Base-by-base conservation (phyloP, 1,284 basidiomycete genomes). In the Cryptococcus maquisensis region DNA sequence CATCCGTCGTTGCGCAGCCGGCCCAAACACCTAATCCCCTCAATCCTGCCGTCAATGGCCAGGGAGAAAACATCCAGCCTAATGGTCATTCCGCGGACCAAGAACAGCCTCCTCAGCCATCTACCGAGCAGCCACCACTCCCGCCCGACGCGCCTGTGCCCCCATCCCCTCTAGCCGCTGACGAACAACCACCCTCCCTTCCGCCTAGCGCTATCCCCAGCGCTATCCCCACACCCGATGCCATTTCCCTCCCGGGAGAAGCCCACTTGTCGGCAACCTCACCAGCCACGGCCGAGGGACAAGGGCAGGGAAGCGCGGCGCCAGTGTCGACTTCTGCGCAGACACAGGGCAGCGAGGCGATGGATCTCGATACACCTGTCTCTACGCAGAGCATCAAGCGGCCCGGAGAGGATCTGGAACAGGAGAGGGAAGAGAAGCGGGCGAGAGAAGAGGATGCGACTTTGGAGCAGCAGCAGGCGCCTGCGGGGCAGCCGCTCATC, bases 381-480 rank as follows among this genome's bases (percentile, higher is more conserved):
- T 61, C 62, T 7, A 51, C 56, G 13, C 56, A 44, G 7, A 65
- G 64, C 23, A 39, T 70, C 50, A 72, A 73, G 61, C 64, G 71
- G 35, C 47, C 67, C 12, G 71, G 69, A 28, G 69, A 73, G 13
- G 60, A 61, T 7, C 50, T 73, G 38, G 61, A 61, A 9, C 57
- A 54, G 3, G 65, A 55, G 3, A 24, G 61, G 32, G 69, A 68
- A 24, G 61, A 63, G 45, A 72, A 72, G 59, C 59, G 71, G 45
- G 52, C 64, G 47, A 32, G 28, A 32, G 69, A 63, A 57, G 69
- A 69, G 46, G 64, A 63, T 4, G 36, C 48, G 28, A 50, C 26
- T 47, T 42, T 20, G 16, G 21, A 20, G 15, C 28, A 20, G 36
- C 32, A 35, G n/a, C 42, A 57, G 8, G 39, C 49, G 6, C 18